Evolutionary conservation across 225 moss, liverwort and hornwort genomes (phyloP).

Genomic region (Polytrichum formosum): DNA sequence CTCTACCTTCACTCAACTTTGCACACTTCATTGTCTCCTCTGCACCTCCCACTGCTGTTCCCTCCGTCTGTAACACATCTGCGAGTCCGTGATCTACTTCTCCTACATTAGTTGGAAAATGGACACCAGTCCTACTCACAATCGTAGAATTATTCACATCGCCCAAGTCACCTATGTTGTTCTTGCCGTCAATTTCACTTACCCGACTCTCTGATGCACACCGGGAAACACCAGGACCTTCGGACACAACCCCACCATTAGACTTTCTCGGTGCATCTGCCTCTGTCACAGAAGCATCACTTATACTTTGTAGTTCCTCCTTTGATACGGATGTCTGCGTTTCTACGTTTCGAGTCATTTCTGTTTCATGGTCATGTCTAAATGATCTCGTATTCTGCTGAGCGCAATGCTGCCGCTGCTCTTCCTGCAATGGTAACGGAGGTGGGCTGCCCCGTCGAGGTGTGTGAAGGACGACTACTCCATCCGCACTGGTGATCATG

Average conservation of each 20-base stretch:
- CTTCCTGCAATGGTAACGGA: constrained; percentile 25
- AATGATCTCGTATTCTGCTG: constrained; percentile 19
- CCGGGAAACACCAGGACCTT: neutral
- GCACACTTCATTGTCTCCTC: neutral
- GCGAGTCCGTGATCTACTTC: constrained; percentile 10
- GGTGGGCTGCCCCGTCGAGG: constrained; percentile 41
- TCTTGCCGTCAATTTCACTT: neutral
- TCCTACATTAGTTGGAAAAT: neutral
- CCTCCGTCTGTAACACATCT: constrained; percentile 1
- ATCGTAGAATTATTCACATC: constrained; percentile 6
- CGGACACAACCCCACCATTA: neutral
- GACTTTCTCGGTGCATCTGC: neutral
- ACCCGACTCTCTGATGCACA: neutral
- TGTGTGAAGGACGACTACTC: constrained; percentile 52
- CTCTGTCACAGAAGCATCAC: neutral
- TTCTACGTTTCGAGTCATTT: neutral
- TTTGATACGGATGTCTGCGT: constrained; percentile 6
- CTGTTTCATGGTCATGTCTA: constrained; percentile 26
- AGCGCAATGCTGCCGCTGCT: constrained; percentile 19
- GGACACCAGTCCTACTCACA: constrained; percentile 2
- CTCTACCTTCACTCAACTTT: neutral
- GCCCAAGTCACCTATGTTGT: neutral
- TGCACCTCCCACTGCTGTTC: neutral
- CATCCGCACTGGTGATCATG: constrained; percentile 56
- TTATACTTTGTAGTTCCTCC: neutral